phyloP scores from a whole-genome alignment of 257 asterid species.

The Penstemon davidsonii region DNA sequence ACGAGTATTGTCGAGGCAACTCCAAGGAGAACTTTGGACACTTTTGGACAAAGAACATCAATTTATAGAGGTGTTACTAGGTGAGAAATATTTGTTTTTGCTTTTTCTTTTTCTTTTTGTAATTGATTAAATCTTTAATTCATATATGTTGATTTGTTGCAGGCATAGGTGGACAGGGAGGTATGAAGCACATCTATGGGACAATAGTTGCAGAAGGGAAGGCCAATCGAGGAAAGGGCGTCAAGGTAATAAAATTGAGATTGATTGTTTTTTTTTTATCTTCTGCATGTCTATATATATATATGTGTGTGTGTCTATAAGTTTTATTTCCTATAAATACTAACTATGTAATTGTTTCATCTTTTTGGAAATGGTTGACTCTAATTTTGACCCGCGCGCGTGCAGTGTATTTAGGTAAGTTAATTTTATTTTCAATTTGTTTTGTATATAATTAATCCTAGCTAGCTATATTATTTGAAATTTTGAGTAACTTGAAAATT shows the following conservation, averaged over 20 bases:
- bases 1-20: constrained; percentile 54
- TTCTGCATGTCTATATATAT: no score
- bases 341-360: background rate
- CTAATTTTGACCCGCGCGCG: constrained; percentile 8
- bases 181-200: constrained; percentile 96
- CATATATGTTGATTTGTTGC: background rate
- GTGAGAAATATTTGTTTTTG: constrained; percentile 25
- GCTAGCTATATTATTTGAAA: no score
- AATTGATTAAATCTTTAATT: no score
- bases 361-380: constrained; percentile 15
- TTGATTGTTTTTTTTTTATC: background rate
- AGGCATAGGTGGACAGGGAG: constrained; percentile 98
- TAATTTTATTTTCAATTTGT: no score
- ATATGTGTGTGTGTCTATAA: background rate
- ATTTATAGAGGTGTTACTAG: constrained; percentile 95
- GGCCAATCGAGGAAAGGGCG: constrained; percentile 95
- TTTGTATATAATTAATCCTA: no score
- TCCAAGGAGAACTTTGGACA: constrained; percentile 69
- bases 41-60: constrained; percentile 95
- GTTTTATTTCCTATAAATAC: background rate
- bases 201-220: constrained; percentile 91
- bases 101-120: background rate
- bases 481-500: background rate
- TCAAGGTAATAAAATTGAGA: constrained; percentile 52
- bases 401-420: constrained; percentile 80